Percentiles rank a stretch among this genome's conserved stretches.
These are phyloP conservation scores for Pleurostoma richardsiae DNA, from an alignment of 2,329 filamentous ascomycete genomes.

Conservation along the genomic window DNA sequence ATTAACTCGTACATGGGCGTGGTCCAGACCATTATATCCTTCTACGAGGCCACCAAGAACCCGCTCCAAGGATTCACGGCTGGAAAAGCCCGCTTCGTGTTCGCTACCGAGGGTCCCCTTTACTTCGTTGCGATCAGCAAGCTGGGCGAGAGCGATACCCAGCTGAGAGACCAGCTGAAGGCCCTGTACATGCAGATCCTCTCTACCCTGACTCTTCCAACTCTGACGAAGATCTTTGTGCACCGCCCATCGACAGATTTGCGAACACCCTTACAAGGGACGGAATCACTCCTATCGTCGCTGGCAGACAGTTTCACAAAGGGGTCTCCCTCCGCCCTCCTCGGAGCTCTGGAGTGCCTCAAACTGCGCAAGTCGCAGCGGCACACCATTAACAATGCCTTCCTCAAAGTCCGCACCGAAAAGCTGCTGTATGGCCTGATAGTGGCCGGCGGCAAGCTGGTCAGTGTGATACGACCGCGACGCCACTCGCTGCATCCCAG, in stretches of 20 bases:
- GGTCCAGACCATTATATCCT: slow-evolving; percentile 95
- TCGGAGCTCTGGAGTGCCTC: slow-evolving; percentile 91
- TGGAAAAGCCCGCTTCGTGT: slow-evolving; percentile 79
- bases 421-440: slow-evolving; percentile 88
- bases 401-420: slow-evolving; percentile 72
- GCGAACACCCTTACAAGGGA: slow-evolving; percentile 82
- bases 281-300: slow-evolving; percentile 84
- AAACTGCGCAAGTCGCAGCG: slow-evolving; percentile 85
- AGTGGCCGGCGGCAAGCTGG: slow-evolving; percentile 85
- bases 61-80: slow-evolving; percentile 79
- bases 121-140: slow-evolving; percentile 93
- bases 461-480: slow-evolving; percentile 90
- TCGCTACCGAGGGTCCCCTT: slow-evolving; percentile 78
- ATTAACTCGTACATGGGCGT: slow-evolving; percentile 94
- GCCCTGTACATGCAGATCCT: slow-evolving; percentile 98
- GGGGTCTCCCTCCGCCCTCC: slow-evolving; percentile 81
- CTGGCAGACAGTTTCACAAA: slow-evolving; percentile 91
- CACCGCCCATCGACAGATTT: slow-evolving; percentile 92
- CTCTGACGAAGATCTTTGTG: slow-evolving; percentile 79
- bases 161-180: slow-evolving; percentile 82
- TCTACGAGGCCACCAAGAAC: slow-evolving; percentile 79
- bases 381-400: slow-evolving; percentile 77
- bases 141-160: slow-evolving; percentile 84
- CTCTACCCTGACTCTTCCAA: slow-evolving; percentile 87
- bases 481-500: slow-evolving; percentile 94